Evolutionary conservation across 805 yeast genomes (phyloP).

Genomic region (Lachancea sp.): DNA sequence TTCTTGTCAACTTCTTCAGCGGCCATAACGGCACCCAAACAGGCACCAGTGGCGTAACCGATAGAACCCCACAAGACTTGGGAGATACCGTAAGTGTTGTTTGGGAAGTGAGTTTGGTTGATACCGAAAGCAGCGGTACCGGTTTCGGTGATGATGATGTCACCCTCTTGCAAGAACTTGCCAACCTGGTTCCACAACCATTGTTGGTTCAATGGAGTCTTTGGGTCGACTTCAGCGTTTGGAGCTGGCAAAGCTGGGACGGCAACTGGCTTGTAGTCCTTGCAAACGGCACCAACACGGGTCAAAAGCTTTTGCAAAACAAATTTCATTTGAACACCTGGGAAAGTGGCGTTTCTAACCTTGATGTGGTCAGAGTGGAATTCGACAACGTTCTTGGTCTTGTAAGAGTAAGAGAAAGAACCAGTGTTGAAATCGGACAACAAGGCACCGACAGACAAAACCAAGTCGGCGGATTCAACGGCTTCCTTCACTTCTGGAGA

Average conservation of each 20-base stretch:
- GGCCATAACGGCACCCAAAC: conserved; percentile 63
- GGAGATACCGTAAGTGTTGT: conserved; percentile 55
- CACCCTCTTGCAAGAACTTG: conserved; percentile 59
- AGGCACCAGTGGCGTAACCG: conserved; percentile 64
- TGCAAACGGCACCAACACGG: conserved; percentile 34
- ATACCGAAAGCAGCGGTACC: conserved; percentile 75
- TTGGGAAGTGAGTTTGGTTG: conserved; percentile 58
- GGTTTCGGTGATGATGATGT: conserved; percentile 62
- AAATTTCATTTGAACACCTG: conserved; percentile 64
- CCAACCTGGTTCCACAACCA: conserved; percentile 64
- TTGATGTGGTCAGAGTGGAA: conserved; percentile 73
- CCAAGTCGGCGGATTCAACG: conserved; percentile 69
- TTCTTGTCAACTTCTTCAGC: conserved; percentile 55
- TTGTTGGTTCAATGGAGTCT: conserved; percentile 51
- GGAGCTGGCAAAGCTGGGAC: conserved; percentile 48
- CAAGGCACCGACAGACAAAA: conserved; percentile 74
- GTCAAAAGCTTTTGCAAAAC: conserved; percentile 41
- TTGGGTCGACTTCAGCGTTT: conserved; percentile 40
- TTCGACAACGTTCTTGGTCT: conserved; percentile 68
- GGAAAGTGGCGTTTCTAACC: conserved; percentile 62
- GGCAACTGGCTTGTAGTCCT: conserved; percentile 44
- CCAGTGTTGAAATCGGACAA: conserved; percentile 89
- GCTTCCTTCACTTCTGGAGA: conserved; percentile 63
- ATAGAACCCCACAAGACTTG: conserved; percentile 75
- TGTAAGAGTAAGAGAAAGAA: conserved; percentile 70